These are phyloP conservation scores for Rutstroemia sp. DNA, from an alignment of 2,329 filamentous ascomycete genomes.

Conservation along the genomic window DNA sequence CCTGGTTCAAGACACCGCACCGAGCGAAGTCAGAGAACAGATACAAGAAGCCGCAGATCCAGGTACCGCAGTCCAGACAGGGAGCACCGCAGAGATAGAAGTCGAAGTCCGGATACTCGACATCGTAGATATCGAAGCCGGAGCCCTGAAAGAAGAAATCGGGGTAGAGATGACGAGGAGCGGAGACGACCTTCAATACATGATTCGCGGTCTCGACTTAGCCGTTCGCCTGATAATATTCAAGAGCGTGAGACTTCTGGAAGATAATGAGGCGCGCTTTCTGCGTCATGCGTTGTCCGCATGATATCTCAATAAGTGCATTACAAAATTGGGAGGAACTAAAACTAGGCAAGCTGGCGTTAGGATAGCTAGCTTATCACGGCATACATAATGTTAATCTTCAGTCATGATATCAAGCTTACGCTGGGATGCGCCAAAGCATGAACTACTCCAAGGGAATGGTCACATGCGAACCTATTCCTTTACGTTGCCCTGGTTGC, in stretches of 20 bases:
- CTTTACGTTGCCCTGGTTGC: too few species aligned
- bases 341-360: too few species aligned
- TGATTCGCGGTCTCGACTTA: slow-evolving; percentile 14
- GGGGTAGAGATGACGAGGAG: slow-evolving; percentile 20
- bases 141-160: slow-evolving; percentile 25
- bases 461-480: too few species aligned
- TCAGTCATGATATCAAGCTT: too few species aligned
- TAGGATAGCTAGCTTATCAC: too few species aligned
- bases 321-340: too few species aligned
- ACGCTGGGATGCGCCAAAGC: too few species aligned
- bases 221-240: slow-evolving; percentile 13
- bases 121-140: slow-evolving; percentile 21
- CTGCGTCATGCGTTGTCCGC: too few species aligned
- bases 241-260: background rate
- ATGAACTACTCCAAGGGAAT: too few species aligned
- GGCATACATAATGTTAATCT: too few species aligned
- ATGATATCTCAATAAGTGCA: too few species aligned
- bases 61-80: slow-evolving; percentile 27
- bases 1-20: slow-evolving; percentile 4
- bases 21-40: slow-evolving; percentile 23
- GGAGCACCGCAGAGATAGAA: slow-evolving; percentile 18
- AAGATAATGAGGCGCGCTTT: background rate
- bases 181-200: background rate
- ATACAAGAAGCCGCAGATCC: slow-evolving; percentile 15
- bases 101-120: slow-evolving; percentile 22